phyloP scores from a whole-genome alignment of 2,329 filamentous ascomycete species.

The Ascochyta koolunga region DNA sequence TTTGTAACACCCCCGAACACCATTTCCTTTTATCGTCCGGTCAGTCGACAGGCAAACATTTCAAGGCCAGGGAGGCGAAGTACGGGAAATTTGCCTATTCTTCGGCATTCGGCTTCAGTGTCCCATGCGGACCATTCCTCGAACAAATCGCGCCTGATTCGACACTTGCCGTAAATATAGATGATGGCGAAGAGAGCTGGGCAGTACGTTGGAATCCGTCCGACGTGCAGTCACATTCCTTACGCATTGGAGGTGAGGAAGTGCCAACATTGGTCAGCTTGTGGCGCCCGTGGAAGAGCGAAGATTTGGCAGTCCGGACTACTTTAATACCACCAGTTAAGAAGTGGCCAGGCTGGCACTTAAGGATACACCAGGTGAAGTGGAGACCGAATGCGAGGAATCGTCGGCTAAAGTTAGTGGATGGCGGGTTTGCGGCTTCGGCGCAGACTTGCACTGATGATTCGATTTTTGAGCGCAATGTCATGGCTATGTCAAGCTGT shows the following conservation, averaged over 20 bases:
- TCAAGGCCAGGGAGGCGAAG: conserved; percentile 26
- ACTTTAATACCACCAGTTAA: conserved; percentile 11
- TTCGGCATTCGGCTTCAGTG: conserved; percentile 55
- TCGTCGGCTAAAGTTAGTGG: conserved; percentile 6
- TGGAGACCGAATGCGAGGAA: not conserved
- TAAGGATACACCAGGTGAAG: conserved; percentile 18
- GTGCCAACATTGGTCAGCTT: conserved; percentile 3
- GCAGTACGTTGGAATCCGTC: conserved; percentile 27
- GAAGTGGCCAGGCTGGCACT: conserved; percentile 22
- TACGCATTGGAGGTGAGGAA: conserved; percentile 3
- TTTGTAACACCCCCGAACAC: conserved; percentile 43
- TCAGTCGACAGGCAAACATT: conserved; percentile 16
- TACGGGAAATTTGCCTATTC: conserved; percentile 47
- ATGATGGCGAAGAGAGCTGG: conserved; percentile 24
- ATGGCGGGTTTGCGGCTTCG: conserved; percentile 22
- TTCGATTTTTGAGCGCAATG: conserved; percentile 21
- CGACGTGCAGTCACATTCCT: conserved; percentile 5
- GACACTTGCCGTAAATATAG: conserved; percentile 25
- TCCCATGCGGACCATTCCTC: conserved; percentile 48
- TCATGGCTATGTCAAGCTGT: not conserved
- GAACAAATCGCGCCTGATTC: conserved; percentile 39
- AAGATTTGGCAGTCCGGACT: conserved; percentile 9
- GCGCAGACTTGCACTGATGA: conserved; percentile 14
- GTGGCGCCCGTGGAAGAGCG: conserved; percentile 21
- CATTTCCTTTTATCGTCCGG: conserved; percentile 24